Conservation (phyloP, 2,329 filamentous ascomycete species). For the Phialemoniopsis sp. region DNA sequence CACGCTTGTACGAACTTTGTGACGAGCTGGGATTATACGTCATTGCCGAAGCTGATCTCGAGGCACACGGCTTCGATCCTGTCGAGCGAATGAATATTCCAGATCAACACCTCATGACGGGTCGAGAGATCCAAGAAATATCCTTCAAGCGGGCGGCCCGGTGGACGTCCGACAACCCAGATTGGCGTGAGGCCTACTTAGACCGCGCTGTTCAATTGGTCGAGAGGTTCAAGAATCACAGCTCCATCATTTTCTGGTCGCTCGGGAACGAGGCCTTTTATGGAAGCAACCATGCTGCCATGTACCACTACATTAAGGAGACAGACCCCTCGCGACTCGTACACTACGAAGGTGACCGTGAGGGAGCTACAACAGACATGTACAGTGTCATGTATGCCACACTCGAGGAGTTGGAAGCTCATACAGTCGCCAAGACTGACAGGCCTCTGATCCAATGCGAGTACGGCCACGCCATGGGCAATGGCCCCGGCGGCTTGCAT, state of each 20-base stretch:
- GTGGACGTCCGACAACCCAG: too few relatives aligned
- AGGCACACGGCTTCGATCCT: too few relatives aligned
- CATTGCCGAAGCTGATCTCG: conserved; percentile 51
- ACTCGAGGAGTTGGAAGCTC: not conserved
- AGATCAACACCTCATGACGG: too few relatives aligned
- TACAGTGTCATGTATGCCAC: not conserved
- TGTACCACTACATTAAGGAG: not conserved
- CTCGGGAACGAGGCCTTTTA: not conserved
- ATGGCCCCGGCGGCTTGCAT: conserved; percentile 62
- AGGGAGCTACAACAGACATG: not conserved
- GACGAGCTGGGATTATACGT: conserved; percentile 63
- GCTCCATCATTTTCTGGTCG: too few relatives aligned
- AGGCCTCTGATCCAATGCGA: conserved; percentile 58
- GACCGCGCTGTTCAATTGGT: too few relatives aligned
- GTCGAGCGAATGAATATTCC: too few relatives aligned
- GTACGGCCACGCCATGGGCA: conserved; percentile 64
- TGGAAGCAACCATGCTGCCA: not conserved
- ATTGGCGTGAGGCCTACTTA: too few relatives aligned
- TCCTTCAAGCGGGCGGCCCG: too few relatives aligned
- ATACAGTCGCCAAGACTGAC: conserved; percentile 32
- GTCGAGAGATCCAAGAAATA: too few relatives aligned
- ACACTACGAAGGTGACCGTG: not conserved
- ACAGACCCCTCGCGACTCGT: not conserved
- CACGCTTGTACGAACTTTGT: conserved; percentile 54
- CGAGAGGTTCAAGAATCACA: too few relatives aligned